Evolutionary conservation across 192 early-diverging fungal genomes (phyloP).

Genomic region (Linnemannia schmuckeri): DNA sequence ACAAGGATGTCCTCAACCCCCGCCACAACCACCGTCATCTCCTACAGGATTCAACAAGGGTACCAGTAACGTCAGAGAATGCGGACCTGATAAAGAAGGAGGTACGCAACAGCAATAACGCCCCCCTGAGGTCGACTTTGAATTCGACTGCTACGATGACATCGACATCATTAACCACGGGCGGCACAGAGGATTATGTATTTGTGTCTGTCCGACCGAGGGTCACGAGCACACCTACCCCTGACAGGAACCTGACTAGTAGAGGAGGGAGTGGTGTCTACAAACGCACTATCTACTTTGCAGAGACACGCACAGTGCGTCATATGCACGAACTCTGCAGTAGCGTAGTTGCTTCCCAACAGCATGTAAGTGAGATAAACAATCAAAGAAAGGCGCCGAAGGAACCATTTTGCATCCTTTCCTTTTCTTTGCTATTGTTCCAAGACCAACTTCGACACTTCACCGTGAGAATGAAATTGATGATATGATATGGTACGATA

Average conservation of each 20-base stretch:
- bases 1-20: neutral
- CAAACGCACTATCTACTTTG: slow-evolving; percentile 37
- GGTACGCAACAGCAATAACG: neutral
- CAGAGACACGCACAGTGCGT: slow-evolving; percentile 31
- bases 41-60: neutral
- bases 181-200: neutral
- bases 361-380: slow-evolving; percentile 34
- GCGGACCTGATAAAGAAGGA: too few species aligned
- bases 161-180: neutral
- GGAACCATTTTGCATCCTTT: neutral
- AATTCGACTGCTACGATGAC: neutral
- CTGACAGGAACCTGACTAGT: neutral
- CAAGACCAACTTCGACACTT: neutral
- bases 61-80: too few species aligned
- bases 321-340: slow-evolving; percentile 23
- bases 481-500: too few species aligned
- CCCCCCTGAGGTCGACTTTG: neutral
- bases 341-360: slow-evolving; percentile 18
- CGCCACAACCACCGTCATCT: neutral
- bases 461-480: neutral
- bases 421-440: neutral
- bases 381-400: neutral
- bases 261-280: neutral
- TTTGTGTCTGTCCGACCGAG: neutral
- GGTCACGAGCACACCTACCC: slow-evolving; percentile 7